A percentile compares a stretch with the other conserved stretches of the same genome.
phyloP scores from a whole-genome alignment of 2,329 filamentous ascomycete species.

The Aureobasidium leucospermi region DNA sequence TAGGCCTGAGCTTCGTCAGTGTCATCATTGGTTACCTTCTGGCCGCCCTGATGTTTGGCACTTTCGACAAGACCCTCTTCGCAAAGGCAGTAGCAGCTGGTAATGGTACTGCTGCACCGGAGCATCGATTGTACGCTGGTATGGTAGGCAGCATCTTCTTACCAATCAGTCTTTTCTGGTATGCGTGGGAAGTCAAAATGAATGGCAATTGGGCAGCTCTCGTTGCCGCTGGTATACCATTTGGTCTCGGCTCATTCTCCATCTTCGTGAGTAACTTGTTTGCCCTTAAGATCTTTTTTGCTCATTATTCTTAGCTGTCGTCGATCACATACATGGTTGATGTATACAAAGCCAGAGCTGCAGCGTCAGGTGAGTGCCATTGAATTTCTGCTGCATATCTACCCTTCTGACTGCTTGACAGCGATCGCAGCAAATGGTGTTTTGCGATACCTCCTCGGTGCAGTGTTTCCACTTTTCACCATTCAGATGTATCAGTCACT shows the following conservation, averaged over 20 bases:
- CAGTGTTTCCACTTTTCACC: constrained; percentile 54
- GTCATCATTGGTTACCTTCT: constrained; percentile 19
- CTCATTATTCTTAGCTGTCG: not conserved
- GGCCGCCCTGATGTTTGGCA: constrained; percentile 25
- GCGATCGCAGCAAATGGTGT: constrained; percentile 53
- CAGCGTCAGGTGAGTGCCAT: constrained; percentile 36
- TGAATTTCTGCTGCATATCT: too few relatives aligned
- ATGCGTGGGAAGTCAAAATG: constrained; percentile 31
- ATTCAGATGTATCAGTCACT: constrained; percentile 43
- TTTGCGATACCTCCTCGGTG: constrained; percentile 48
- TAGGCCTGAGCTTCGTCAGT: constrained; percentile 22
- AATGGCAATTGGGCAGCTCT: constrained; percentile 32
- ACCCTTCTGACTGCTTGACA: not conserved
- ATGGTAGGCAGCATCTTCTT: constrained; percentile 7
- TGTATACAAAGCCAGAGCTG: constrained; percentile 48
- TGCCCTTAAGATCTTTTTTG: not conserved
- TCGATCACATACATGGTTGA: constrained; percentile 46
- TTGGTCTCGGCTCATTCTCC: constrained; percentile 22
- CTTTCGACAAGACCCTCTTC: constrained; percentile 25
- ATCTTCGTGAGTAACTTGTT: constrained; percentile 27
- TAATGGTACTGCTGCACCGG: not conserved
- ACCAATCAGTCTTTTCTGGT: constrained; percentile 30
- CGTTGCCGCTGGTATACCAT: constrained; percentile 27
- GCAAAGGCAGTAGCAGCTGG: not conserved
- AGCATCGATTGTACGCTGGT: constrained; percentile 9